A percentile compares a stretch with the other conserved stretches of the same genome.
These are phyloP conservation scores for Fraxinus floribunda DNA, from an alignment of 305 asterid genomes.

Conservation along the genomic window DNA sequence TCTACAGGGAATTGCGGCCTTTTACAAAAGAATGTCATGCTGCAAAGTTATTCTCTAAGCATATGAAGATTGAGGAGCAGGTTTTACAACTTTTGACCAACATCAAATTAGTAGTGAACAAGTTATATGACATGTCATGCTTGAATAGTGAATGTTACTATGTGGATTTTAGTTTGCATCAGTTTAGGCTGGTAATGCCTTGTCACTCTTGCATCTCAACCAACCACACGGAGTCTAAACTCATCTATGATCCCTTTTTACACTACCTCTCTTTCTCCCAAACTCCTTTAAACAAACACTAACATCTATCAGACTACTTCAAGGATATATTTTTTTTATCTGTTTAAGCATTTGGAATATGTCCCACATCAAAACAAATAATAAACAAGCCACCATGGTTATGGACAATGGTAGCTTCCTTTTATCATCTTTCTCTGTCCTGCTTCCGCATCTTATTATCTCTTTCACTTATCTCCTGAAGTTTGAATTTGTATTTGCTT, in stretches of 20 bases:
- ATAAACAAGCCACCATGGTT: not conserved
- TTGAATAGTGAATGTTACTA: not conserved
- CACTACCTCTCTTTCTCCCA: not conserved
- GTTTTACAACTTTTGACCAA: slow-evolving; percentile 31
- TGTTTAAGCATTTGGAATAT: not conserved
- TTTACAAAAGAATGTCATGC: slow-evolving; percentile 85
- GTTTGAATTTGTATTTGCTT: slow-evolving; percentile 17
- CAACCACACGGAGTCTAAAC: not conserved
- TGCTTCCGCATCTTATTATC: not conserved
- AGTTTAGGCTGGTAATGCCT: not conserved
- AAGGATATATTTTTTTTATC: not conserved
- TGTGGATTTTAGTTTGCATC: not conserved
- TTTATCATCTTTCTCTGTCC: not conserved
- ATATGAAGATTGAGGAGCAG: slow-evolving; percentile 96
- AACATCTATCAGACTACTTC: not conserved
- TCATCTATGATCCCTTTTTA: not conserved
- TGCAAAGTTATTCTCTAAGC: slow-evolving; percentile 92
- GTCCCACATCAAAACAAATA: slow-evolving; percentile 3
- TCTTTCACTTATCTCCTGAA: slow-evolving; percentile 3
- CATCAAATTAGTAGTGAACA: slow-evolving; percentile 8
- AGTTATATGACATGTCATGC: not conserved
- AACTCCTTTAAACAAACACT: not conserved
- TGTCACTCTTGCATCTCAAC: not conserved
- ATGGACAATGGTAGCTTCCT: not conserved
- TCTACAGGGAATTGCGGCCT: slow-evolving; percentile 66